A percentile compares a stretch with the other conserved stretches of the same genome.
Evolutionary conservation across 2,329 filamentous ascomycete species (phyloP).

Genomic region (Pseudogymnoascus sp.): DNA sequence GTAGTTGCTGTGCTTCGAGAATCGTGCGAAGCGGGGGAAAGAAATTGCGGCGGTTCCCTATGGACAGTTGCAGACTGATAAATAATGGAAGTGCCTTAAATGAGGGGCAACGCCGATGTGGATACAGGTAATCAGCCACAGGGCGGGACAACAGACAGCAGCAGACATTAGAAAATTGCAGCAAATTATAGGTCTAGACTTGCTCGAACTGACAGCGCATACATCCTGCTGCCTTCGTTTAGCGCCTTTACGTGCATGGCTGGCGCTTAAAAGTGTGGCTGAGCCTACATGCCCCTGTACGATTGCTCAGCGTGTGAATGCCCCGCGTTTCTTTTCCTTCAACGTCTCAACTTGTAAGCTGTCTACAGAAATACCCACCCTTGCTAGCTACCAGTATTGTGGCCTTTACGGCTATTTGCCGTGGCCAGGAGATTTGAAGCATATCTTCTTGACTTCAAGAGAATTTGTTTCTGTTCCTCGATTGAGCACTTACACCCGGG

Average conservation of each 20-base stretch:
- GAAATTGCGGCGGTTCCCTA: background rate
- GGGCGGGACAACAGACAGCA: background rate
- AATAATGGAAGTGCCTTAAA: background rate
- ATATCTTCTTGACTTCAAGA: background rate
- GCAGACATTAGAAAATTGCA: background rate
- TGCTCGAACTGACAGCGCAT: background rate
- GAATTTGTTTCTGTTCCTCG: background rate
- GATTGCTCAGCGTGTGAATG: background rate
- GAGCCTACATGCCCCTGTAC: background rate
- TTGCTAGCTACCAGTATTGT: background rate
- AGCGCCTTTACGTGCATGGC: background rate
- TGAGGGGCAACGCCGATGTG: background rate
- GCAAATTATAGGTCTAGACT: background rate
- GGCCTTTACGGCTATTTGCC: background rate
- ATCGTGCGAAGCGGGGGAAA: background rate
- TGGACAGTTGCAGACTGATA: background rate
- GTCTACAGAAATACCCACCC: background rate
- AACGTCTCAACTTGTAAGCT: background rate
- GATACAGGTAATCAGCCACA: background rate
- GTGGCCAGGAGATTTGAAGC: background rate
- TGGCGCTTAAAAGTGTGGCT: background rate
- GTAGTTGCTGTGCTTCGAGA: background rate
- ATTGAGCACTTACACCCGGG: background rate
- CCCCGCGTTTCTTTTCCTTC: background rate
- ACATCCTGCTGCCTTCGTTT: background rate